Conservation (phyloP, 352 stramenopile genomes). For the Blastocystis hominis region DNA sequence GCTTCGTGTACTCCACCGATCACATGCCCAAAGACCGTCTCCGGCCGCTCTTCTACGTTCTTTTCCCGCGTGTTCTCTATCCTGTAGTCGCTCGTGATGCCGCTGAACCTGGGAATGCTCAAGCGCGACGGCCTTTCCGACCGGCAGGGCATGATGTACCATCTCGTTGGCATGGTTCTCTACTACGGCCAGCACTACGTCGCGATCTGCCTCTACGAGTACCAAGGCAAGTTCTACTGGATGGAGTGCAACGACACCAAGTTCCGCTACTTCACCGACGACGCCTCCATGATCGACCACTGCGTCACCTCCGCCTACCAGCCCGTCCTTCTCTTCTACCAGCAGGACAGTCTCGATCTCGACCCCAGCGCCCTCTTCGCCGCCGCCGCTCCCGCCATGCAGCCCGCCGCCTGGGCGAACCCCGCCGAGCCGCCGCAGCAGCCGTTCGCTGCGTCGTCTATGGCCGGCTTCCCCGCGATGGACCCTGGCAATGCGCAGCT, state of each 20-base stretch:
- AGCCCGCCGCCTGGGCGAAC: not conserved
- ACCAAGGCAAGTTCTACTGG: conserved; percentile 45
- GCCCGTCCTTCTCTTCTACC: conserved; percentile 39
- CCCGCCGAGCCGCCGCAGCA: not conserved
- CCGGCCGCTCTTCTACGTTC: conserved; percentile 35
- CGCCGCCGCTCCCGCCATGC: not conserved
- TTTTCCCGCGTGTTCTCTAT: not conserved
- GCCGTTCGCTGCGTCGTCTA: not conserved
- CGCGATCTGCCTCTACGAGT: conserved; percentile 46
- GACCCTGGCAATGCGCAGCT: not conserved
- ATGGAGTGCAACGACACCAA: conserved; percentile 56
- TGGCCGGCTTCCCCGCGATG: not conserved
- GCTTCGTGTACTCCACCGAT: conserved; percentile 22
- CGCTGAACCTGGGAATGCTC: conserved; percentile 17
- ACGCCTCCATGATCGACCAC: conserved; percentile 42
- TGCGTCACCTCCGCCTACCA: conserved; percentile 7
- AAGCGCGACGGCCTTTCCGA: not conserved
- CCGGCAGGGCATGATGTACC: not conserved
- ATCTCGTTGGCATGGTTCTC: conserved; percentile 26
- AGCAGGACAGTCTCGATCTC: not conserved
- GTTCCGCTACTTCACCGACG: conserved; percentile 30
- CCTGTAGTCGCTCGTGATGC: conserved; percentile 42
- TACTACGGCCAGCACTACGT: conserved; percentile 52
- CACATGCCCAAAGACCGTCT: conserved; percentile 42
- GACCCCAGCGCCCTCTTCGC: not conserved